phyloP scores from a whole-genome alignment of 345 rosid species.

The Eucalyptus virginea region DNA sequence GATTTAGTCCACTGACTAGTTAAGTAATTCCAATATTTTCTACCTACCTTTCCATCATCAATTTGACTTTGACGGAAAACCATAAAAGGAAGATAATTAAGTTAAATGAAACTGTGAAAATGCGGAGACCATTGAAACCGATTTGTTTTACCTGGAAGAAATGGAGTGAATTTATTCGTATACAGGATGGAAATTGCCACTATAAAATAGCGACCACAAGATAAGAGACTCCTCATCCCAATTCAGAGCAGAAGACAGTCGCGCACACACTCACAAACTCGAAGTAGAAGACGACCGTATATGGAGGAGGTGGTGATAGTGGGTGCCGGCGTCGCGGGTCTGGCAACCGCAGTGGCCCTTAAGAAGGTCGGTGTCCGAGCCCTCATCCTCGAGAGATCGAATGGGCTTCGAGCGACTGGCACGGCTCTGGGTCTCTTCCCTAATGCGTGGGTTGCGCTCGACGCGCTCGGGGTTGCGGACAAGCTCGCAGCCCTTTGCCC shows the following conservation, averaged over 20 bases:
- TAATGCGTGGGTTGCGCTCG: slow-evolving; percentile 34
- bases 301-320: not conserved
- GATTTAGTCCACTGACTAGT: too few relatives aligned
- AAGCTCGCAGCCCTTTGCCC: slow-evolving; percentile 12
- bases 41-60: too few relatives aligned
- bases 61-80: not conserved
- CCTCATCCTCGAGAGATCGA: slow-evolving; percentile 14
- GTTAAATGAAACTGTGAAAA: not conserved
- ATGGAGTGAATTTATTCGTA: not conserved
- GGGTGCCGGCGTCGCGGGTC: slow-evolving; percentile 20
- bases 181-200: not conserved
- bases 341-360: slow-evolving; percentile 26
- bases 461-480: slow-evolving; percentile 24
- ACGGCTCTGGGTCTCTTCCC: slow-evolving; percentile 15
- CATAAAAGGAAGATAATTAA: not conserved
- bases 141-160: too few relatives aligned
- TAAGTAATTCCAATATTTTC: too few relatives aligned
- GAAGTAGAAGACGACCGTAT: not conserved
- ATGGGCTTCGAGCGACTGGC: slow-evolving; percentile 9
- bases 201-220: not conserved
- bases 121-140: not conserved
- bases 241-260: not conserved
- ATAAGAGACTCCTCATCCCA: not conserved
- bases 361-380: slow-evolving; percentile 18
- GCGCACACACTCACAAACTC: not conserved